Conservation (phyloP, 768 basidiomycete genomes). For the Kwoniella dejecticola region DNA sequence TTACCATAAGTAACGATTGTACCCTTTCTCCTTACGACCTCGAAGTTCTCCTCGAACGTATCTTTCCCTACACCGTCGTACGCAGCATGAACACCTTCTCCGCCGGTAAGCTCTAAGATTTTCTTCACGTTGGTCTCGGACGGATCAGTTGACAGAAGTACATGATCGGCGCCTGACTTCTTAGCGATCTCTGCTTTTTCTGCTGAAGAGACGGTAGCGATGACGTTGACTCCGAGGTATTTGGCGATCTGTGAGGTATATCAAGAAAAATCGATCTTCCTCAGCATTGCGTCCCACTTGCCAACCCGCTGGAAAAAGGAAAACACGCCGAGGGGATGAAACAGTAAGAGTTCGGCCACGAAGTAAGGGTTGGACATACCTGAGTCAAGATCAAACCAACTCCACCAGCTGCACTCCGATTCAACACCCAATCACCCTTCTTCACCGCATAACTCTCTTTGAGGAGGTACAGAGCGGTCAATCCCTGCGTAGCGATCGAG, state of each 20-base stretch:
- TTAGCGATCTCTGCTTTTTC: conserved; percentile 82
- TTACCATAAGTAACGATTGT: conserved; percentile 90
- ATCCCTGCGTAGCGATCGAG: conserved; percentile 69
- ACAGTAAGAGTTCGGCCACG: neutral
- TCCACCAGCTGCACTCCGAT: conserved; percentile 91
- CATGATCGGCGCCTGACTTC: conserved; percentile 78
- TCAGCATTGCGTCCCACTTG: too few species aligned
- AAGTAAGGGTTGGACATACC: conserved; percentile 40
- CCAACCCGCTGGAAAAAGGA: neutral
- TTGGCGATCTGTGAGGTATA: conserved; percentile 66
- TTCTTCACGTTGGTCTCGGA: conserved; percentile 65
- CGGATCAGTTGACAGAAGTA: conserved; percentile 69
- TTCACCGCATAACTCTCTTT: conserved; percentile 84
- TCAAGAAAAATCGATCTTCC: too few species aligned
- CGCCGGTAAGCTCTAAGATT: conserved; percentile 46
- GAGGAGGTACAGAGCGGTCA: conserved; percentile 74
- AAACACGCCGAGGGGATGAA: neutral
- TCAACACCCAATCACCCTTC: conserved; percentile 69
- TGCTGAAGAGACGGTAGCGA: conserved; percentile 84
- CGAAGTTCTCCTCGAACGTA: conserved; percentile 84
- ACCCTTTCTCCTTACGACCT: conserved; percentile 79
- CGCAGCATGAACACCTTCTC: conserved; percentile 67
- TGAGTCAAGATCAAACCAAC: conserved; percentile 62
- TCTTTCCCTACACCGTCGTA: conserved; percentile 98
- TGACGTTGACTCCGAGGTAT: conserved; percentile 78